These are phyloP conservation scores for Pseudomonodictys pantanalensis DNA, from an alignment of 495 filamentous ascomycete genomes.

Conservation along the genomic window DNA sequence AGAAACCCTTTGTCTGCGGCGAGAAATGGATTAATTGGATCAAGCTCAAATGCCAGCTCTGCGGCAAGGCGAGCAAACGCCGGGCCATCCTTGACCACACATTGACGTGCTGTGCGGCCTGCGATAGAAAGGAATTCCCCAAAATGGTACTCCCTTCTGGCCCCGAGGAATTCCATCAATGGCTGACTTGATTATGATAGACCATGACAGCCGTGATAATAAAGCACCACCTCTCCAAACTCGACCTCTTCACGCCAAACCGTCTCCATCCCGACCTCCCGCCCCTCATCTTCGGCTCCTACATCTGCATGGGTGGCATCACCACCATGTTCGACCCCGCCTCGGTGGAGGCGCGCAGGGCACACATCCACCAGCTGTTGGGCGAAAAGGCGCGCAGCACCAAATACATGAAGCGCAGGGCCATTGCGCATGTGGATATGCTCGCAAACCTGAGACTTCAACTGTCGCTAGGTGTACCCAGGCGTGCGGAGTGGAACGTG, in stretches of 20 bases:
- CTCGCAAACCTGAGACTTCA: too few species aligned
- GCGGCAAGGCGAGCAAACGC: conserved; percentile 5
- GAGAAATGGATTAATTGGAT: conserved; percentile 21
- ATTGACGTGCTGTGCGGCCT: conserved; percentile 12
- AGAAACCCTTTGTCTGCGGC: not conserved
- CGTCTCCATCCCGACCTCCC: conserved; percentile 10
- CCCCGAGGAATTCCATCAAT: not conserved
- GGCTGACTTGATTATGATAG: not conserved
- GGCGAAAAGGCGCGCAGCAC: not conserved
- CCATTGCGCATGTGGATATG: not conserved
- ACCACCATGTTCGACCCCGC: conserved; percentile 6
- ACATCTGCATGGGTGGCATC: not conserved
- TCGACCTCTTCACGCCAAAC: conserved; percentile 29
- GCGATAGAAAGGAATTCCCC: conserved; percentile 10
- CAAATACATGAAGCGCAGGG: not conserved
- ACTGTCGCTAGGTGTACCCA: too few species aligned
- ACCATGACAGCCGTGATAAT: conserved; percentile 13
- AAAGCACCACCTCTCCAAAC: conserved; percentile 3
- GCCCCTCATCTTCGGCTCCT: conserved; percentile 1
- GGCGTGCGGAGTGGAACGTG: too few species aligned
- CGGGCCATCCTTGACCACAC: conserved; percentile 13
- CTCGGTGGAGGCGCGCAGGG: conserved; percentile 12
- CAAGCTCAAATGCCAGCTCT: conserved; percentile 4
- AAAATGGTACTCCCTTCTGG: conserved; percentile 9
- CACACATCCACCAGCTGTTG: not conserved